Percentiles rank a stretch among this genome's conserved stretches.
Evolutionary conservation across 306 rosid species (phyloP).

Genomic region (Sicyos baderoa): DNA sequence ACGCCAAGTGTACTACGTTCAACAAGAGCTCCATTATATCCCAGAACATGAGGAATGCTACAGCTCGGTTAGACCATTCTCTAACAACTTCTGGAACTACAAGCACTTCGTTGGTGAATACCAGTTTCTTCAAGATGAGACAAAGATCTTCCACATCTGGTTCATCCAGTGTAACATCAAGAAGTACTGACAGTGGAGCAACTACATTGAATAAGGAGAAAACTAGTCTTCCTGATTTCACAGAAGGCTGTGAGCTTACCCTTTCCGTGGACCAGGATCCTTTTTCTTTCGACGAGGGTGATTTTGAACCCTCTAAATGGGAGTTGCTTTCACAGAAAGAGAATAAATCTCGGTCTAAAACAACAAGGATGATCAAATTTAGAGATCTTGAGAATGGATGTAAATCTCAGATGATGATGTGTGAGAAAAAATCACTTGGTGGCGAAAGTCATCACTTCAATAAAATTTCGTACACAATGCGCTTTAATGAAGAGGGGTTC

Average conservation of each 20-base stretch:
- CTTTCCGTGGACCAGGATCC: slow-evolving; percentile 69
- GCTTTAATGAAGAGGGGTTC: slow-evolving; percentile 40
- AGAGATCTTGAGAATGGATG: slow-evolving; percentile 44
- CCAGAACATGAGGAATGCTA: slow-evolving; percentile 31
- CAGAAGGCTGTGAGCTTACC: slow-evolving; percentile 29
- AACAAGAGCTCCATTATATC: slow-evolving; percentile 38
- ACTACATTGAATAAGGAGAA: slow-evolving; percentile 33
- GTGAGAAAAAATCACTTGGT: slow-evolving; percentile 42
- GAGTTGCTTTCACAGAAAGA: slow-evolving; percentile 69
- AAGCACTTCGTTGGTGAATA: slow-evolving; percentile 50
- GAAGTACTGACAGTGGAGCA: slow-evolving; percentile 33
- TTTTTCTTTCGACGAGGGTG: slow-evolving; percentile 94
- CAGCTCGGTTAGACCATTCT: slow-evolving; percentile 32
- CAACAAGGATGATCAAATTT: slow-evolving; percentile 21
- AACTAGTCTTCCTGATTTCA: slow-evolving; percentile 24
- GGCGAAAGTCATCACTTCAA: slow-evolving; percentile 35
- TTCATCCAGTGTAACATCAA: slow-evolving; percentile 52
- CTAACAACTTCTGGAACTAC: slow-evolving; percentile 54
- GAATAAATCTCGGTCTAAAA: slow-evolving; percentile 32
- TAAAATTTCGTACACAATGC: slow-evolving; percentile 31
- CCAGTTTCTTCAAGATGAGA: slow-evolving; percentile 50
- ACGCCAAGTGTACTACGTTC: slow-evolving; percentile 27
- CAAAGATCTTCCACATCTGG: slow-evolving; percentile 50
- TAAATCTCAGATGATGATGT: slow-evolving; percentile 41
- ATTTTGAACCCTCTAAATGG: slow-evolving; percentile 79